Evolutionary conservation across 169 alveolate genomes (phyloP).

Genomic region (Plasmodium vivax): DNA sequence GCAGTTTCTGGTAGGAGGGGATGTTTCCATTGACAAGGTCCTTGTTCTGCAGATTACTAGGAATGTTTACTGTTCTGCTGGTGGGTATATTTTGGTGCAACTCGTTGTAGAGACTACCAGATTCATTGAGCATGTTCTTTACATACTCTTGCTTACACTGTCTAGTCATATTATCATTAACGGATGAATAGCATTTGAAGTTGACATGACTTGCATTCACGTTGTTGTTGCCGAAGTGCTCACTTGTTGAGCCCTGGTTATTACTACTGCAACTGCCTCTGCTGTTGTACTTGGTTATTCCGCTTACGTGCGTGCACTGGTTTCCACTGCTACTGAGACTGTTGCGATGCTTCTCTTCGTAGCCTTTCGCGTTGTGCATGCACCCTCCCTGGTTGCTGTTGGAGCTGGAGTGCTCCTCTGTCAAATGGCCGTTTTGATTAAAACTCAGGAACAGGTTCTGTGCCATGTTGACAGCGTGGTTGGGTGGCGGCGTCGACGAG

Average conservation of each 20-base stretch:
- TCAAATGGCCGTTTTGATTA: conserved; percentile 2
- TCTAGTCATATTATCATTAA: background rate
- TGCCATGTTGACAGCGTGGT: background rate
- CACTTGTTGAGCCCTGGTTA: conserved; percentile 2
- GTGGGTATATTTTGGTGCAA: background rate
- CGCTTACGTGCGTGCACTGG: background rate
- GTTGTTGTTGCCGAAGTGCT: background rate
- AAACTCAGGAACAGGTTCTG: conserved; percentile 10
- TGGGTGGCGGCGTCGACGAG: background rate
- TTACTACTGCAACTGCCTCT: background rate
- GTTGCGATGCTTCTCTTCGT: background rate
- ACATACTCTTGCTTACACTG: background rate
- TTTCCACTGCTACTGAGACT: background rate
- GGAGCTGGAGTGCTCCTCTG: conserved; percentile 2
- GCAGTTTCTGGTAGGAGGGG: background rate
- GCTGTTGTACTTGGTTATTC: background rate
- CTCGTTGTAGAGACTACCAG: background rate
- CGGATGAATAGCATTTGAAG: background rate
- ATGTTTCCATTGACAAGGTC: background rate
- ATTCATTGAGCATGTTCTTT: background rate
- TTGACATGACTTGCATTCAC: background rate
- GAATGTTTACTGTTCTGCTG: background rate
- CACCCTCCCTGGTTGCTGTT: background rate
- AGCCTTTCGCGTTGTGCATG: background rate
- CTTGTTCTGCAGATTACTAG: background rate